phyloP scores from a whole-genome alignment of 2,329 filamentous ascomycete genomes.

The Aspergillus jensenii region DNA sequence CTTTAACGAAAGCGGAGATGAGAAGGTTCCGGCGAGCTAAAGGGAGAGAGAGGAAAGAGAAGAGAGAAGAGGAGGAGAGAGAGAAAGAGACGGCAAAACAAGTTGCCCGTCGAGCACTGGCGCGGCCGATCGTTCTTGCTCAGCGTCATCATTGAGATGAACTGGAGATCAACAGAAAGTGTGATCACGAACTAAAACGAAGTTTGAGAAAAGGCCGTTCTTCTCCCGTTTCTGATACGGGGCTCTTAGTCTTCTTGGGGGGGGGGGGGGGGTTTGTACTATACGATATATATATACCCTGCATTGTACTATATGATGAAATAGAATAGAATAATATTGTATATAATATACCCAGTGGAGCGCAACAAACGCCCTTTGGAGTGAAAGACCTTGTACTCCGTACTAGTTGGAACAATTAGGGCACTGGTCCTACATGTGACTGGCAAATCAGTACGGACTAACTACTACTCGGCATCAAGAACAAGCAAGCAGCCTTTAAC shows the following conservation, averaged over 20 bases:
- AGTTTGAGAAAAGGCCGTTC: neutral
- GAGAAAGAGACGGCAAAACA: neutral
- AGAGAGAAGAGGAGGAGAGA: neutral
- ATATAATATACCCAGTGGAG: neutral
- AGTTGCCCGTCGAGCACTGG: too few species aligned
- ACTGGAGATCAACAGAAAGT: neutral
- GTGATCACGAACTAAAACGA: neutral
- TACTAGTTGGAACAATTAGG: too few species aligned
- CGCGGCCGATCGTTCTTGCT: neutral
- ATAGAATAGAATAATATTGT: neutral
- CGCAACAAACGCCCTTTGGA: too few species aligned
- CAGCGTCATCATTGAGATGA: neutral
- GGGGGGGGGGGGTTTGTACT: too few species aligned
- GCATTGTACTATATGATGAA: neutral
- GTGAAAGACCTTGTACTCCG: too few species aligned
- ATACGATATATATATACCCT: neutral
- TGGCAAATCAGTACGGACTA: too few species aligned
- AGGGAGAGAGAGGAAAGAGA: neutral
- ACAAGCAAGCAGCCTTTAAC: too few species aligned
- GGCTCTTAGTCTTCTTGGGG: conserved; percentile 10
- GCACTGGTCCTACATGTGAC: too few species aligned
- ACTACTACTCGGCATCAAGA: too few species aligned
- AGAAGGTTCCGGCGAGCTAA: neutral
- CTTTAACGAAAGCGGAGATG: neutral
- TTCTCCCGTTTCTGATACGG: neutral